Percentiles rank a stretch among this genome's conserved stretches.
These are phyloP conservation scores for Trichophyton schoenleinii DNA, from an alignment of 2,329 filamentous ascomycete genomes.

Conservation along the genomic window DNA sequence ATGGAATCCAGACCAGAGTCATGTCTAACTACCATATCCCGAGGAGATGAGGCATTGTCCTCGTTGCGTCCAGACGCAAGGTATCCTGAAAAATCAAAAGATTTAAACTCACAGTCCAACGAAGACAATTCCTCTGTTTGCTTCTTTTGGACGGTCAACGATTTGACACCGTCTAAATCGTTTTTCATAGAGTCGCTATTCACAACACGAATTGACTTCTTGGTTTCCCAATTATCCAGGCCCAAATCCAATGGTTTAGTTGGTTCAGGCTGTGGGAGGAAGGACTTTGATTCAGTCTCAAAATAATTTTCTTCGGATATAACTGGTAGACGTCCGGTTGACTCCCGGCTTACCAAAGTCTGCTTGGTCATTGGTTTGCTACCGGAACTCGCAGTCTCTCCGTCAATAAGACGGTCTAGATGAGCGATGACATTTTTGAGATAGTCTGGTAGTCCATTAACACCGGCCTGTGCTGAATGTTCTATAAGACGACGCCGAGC, in stretches of 20 bases:
- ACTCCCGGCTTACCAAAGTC: neutral
- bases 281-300: neutral
- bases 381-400: conserved; percentile 34
- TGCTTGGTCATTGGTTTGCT: conserved; percentile 22
- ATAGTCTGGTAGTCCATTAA: conserved; percentile 36
- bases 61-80: neutral
- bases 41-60: neutral
- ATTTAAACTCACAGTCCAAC: neutral
- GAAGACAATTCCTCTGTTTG: neutral
- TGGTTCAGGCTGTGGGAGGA: neutral
- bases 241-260: neutral
- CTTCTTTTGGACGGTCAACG: conserved; percentile 45
- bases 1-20: conserved; percentile 30
- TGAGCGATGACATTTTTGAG: conserved; percentile 49
- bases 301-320: conserved; percentile 10
- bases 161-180: conserved; percentile 36
- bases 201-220: conserved; percentile 46
- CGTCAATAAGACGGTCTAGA: conserved; percentile 45
- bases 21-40: neutral
- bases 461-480: conserved; percentile 35
- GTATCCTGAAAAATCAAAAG: neutral
- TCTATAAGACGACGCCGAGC: conserved; percentile 46
- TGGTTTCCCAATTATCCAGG: conserved; percentile 17
- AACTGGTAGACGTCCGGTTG: conserved; percentile 10
- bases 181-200: conserved; percentile 31